phyloP scores from a whole-genome alignment of 805 yeast genomes.

The Grigorovia humatica region DNA sequence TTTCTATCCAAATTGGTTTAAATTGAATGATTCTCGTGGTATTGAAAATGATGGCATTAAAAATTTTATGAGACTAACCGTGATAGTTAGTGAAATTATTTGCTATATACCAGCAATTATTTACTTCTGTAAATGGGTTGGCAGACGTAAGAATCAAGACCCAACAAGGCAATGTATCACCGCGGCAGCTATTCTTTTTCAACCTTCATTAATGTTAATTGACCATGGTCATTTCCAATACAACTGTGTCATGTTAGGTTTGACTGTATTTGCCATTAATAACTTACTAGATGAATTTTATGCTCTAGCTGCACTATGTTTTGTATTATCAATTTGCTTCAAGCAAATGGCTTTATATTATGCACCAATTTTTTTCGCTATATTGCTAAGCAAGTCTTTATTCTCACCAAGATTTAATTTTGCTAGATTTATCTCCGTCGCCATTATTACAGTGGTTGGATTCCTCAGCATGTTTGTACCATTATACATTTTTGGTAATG shows the following conservation, averaged over 20 bases:
- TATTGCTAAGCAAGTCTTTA: constrained; percentile 48
- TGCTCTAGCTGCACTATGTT: constrained; percentile 62
- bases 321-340: constrained; percentile 68
- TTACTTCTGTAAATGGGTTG: constrained; percentile 59
- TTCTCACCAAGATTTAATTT: constrained; percentile 36
- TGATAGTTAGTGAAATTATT: constrained; percentile 60
- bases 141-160: constrained; percentile 45
- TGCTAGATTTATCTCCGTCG: constrained; percentile 51
- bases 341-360: constrained; percentile 95
- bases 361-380: constrained; percentile 79
- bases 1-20: constrained; percentile 67
- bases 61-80: constrained; percentile 77
- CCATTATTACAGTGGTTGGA: constrained; percentile 49
- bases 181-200: constrained; percentile 69
- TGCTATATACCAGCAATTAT: constrained; percentile 75
- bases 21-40: constrained; percentile 63
- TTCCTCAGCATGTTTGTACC: constrained; percentile 49
- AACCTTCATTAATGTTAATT: constrained; percentile 71
- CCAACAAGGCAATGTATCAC: constrained; percentile 70
- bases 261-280: constrained; percentile 57
- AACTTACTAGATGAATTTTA: constrained; percentile 55
- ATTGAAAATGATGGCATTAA: constrained; percentile 52
- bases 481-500: constrained; percentile 37
- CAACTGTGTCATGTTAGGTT: constrained; percentile 89
- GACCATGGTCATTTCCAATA: constrained; percentile 98